These are phyloP conservation scores for Myxozyma melibiosi DNA, from an alignment of 805 yeast genomes.

Conservation along the genomic window DNA sequence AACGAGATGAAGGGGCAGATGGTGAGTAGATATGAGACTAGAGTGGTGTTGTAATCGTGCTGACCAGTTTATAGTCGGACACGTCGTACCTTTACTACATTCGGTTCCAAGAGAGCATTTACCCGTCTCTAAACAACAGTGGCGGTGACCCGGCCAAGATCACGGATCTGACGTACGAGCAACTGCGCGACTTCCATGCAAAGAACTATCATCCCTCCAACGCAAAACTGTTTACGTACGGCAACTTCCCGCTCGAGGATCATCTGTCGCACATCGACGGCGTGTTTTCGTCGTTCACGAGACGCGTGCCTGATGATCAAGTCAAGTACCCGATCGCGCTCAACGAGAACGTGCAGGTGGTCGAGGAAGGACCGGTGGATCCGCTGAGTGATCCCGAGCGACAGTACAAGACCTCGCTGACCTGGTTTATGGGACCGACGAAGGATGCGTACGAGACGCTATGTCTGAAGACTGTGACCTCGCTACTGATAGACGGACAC, in stretches of 20 bases:
- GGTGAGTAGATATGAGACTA: conserved; percentile 9
- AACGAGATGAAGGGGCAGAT: conserved; percentile 99
- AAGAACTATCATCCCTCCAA: conserved; percentile 87
- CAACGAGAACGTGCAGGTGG: conserved; percentile 42
- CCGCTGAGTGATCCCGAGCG: conserved; percentile 65
- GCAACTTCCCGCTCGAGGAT: conserved; percentile 64
- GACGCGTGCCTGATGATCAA: conserved; percentile 42
- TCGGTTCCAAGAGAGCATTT: conserved; percentile 77
- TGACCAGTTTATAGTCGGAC: conserved; percentile 52
- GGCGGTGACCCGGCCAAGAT: conserved; percentile 92
- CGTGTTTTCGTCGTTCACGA: conserved; percentile 56
- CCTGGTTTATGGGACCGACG: conserved; percentile 86
- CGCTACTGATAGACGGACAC: conserved; percentile 84
- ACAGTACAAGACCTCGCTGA: conserved; percentile 78
- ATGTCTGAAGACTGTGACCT: conserved; percentile 67
- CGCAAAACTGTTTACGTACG: conserved; percentile 84
- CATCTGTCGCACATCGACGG: conserved; percentile 61
- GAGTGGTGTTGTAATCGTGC: neutral
- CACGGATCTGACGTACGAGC: conserved; percentile 72
- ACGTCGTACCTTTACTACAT: conserved; percentile 84
- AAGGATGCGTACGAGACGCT: conserved; percentile 68
- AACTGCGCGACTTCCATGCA: conserved; percentile 74
- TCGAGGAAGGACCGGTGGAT: conserved; percentile 75
- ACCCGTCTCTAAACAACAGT: conserved; percentile 82
- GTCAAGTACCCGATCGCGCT: conserved; percentile 51